Base-by-base conservation (phyloP, 768 basidiomycete genomes). In the Boletus rubescentipes region DNA sequence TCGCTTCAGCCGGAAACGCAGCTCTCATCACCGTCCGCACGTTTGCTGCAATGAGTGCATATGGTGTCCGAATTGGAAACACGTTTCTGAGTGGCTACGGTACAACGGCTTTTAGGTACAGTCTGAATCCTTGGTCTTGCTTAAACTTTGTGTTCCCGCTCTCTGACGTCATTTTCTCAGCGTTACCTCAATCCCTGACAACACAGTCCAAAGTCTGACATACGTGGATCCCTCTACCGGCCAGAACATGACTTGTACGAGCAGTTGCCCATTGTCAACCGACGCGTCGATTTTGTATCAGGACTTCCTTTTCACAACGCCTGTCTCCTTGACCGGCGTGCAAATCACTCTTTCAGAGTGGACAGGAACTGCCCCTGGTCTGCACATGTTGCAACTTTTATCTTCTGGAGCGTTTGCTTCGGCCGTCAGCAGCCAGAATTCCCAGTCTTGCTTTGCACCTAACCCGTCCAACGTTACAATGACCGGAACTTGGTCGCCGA, bases 361-460 rank as follows among this genome's bases (percentile, higher is more conserved):
- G 80, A 79, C 75, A 41, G 96, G 94, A 35, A 71, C 76, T 9
- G 82, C 84, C 9, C 82, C 91, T 4, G 97, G 95, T 39, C 73
- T 99, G 32, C 93, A 96, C 67, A 77, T 97, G 46, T 68, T 98
- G n/a, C 93, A 98, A 64, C 76, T 98, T 15, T 83, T 99, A 18
- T 94, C 93, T 3, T 87, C 91, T 16, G 97, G 96, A 54, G 89
- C 94, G 15, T 95, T 90, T 63, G 91, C 87, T 12, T 93, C 92
- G 1, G 82, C 92, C 2, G 71, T 90, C 50, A 67, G 72, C 46
- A 65, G 65, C 15, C 76, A 84, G 49, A 91, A 94, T 62, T 73
- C 71, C 5, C 65, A 75, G 37, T 89, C 90, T 2, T 94, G 93
- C 67, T 93, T 86, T 65, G 84, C 91, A 2, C 86, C 91, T 1